A percentile compares a stretch with the other conserved stretches of the same genome.
Conservation (phyloP, 2,329 filamentous ascomycete species). For the Verticillium longisporum region DNA sequence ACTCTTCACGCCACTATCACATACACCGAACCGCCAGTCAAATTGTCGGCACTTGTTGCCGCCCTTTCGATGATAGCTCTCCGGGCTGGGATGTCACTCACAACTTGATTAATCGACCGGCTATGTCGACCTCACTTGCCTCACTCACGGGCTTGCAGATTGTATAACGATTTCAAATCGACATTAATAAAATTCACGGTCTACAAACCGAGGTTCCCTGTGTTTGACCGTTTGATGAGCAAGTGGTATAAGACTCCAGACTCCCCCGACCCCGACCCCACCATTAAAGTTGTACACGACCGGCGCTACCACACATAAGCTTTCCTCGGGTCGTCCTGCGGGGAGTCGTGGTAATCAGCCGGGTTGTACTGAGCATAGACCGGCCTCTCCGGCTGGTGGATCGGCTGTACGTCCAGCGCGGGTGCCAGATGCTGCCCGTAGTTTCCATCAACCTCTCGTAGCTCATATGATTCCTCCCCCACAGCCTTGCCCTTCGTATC, state of each 20-base stretch:
- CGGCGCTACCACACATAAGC: conserved; percentile 5
- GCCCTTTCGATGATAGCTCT: no score
- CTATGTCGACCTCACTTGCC: no score
- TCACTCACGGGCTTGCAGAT: no score
- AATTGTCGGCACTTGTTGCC: no score
- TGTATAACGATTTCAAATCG: not conserved
- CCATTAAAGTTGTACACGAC: not conserved
- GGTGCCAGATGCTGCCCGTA: conserved; percentile 12
- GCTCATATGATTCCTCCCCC: conserved; percentile 37
- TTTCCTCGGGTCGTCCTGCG: conserved; percentile 11
- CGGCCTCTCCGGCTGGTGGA: conserved; percentile 37
- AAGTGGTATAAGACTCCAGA: not conserved
- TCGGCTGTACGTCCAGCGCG: not conserved
- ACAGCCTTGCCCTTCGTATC: conserved; percentile 34
- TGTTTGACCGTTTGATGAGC: not conserved
- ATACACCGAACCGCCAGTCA: no score
- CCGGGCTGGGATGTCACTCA: no score
- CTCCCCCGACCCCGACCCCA: not conserved
- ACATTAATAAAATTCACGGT: not conserved
- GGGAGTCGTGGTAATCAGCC: conserved; percentile 13
- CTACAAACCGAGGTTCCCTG: not conserved
- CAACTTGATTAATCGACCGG: no score
- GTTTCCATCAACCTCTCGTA: conserved; percentile 35
- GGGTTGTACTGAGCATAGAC: conserved; percentile 10
- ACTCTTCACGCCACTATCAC: no score